Conservation (phyloP, 495 filamentous ascomycete species). For the Sordaria brevicollis region DNA sequence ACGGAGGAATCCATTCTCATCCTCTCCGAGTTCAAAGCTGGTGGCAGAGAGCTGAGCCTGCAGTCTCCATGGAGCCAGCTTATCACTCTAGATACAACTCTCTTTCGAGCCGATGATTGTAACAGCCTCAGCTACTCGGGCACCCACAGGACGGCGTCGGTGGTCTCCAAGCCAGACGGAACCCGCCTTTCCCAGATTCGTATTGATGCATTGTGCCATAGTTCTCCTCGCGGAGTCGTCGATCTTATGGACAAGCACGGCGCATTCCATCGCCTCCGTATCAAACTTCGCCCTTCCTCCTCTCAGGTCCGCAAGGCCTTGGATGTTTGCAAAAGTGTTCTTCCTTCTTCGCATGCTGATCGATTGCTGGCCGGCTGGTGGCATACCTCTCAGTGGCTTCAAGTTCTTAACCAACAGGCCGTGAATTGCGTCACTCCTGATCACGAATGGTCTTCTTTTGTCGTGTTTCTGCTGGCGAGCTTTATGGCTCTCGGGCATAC, state of each 20-base stretch:
- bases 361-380: conserved; percentile 63
- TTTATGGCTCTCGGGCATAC: conserved; percentile 29
- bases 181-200: conserved; percentile 21
- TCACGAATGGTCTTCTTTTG: conserved; percentile 68
- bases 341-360: conserved; percentile 52
- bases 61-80: conserved; percentile 66
- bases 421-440: conserved; percentile 32
- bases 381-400: conserved; percentile 61
- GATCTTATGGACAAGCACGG: conserved; percentile 54
- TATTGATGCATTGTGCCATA: conserved; percentile 32
- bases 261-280: conserved; percentile 51
- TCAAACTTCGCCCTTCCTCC: conserved; percentile 56
- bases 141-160: conserved; percentile 7
- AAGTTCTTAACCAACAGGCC: conserved; percentile 11
- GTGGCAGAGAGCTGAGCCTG: conserved; percentile 53
- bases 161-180: background rate
- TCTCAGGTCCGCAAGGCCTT: conserved; percentile 49
- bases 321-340: conserved; percentile 48
- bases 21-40: conserved; percentile 52
- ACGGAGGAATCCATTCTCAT: conserved; percentile 52
- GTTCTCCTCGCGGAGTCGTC: conserved; percentile 44
- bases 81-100: conserved; percentile 43
- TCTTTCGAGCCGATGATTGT: conserved; percentile 27
- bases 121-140: conserved; percentile 29
- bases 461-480: conserved; percentile 55